phyloP scores from a whole-genome alignment of 306 rosid genomes.

The Cicer arietinum region DNA sequence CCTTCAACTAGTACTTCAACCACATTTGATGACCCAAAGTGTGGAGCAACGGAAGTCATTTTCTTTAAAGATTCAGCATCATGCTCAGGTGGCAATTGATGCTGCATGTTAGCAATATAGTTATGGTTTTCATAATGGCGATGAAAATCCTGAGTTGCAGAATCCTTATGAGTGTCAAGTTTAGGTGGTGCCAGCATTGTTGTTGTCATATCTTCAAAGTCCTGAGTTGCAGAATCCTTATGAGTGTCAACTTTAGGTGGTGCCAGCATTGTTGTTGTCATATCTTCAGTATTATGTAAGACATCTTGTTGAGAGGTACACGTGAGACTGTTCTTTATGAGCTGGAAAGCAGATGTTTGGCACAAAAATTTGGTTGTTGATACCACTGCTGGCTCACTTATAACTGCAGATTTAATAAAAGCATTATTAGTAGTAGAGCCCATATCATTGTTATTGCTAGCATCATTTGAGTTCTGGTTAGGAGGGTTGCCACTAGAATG shows the following conservation, averaged over 20 bases:
- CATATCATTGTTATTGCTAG: slow-evolving; percentile 77
- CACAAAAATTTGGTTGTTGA: slow-evolving; percentile 60
- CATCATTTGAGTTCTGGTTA: slow-evolving; percentile 66
- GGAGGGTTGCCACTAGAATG: slow-evolving; percentile 72
- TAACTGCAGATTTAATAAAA: slow-evolving; percentile 55
- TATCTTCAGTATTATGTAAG: slow-evolving; percentile 49
- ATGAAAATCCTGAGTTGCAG: slow-evolving; percentile 55
- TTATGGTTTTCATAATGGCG: slow-evolving; percentile 48
- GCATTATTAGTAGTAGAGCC: slow-evolving; percentile 74
- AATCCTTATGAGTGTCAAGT: slow-evolving; percentile 50
- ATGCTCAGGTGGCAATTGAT: slow-evolving; percentile 51
- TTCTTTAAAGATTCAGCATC: slow-evolving; percentile 62
- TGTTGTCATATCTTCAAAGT: slow-evolving; percentile 50
- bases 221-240: slow-evolving; percentile 53
- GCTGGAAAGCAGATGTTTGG: slow-evolving; percentile 66
- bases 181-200: slow-evolving; percentile 56
- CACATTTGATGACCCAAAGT: slow-evolving; percentile 69
- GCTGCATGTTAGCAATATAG: slow-evolving; percentile 50
- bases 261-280: slow-evolving; percentile 46
- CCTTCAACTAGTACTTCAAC: slow-evolving; percentile 63
- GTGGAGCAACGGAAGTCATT: slow-evolving; percentile 61
- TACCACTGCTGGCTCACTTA: slow-evolving; percentile 57
- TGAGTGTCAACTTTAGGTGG: slow-evolving; percentile 55
- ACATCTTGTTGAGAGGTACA: slow-evolving; percentile 54
- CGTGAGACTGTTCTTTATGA: slow-evolving; percentile 50